Conservation (phyloP, 352 stramenopile genomes). For the Thalassiosira hispida region DNA sequence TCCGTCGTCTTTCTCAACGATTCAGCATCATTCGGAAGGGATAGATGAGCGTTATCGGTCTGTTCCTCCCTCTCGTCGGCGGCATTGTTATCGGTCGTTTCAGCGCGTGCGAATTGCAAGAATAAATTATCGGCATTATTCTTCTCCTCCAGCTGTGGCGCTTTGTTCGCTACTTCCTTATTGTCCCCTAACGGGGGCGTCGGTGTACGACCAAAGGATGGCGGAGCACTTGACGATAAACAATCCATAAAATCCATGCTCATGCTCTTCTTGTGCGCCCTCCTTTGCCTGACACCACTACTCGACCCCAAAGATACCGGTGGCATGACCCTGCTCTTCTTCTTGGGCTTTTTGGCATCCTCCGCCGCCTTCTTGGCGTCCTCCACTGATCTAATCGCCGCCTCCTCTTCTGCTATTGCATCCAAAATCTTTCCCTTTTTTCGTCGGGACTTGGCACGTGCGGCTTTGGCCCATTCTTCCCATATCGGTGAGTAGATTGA, state of each 20-base stretch:
- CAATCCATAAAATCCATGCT: constrained; percentile 28
- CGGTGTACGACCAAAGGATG: too few species aligned
- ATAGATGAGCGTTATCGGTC: too few species aligned
- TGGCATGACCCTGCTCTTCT: background rate
- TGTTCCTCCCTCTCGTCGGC: too few species aligned
- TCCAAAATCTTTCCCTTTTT: constrained; percentile 37
- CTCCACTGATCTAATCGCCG: background rate
- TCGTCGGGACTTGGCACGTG: constrained; percentile 38
- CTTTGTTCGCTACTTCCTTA: background rate
- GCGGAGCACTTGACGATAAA: background rate
- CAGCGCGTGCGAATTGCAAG: constrained; percentile 39
- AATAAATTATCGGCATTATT: constrained; percentile 32
- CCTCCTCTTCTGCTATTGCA: constrained; percentile 3
- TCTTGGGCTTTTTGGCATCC: background rate
- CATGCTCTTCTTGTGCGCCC: constrained; percentile 31
- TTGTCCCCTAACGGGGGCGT: too few species aligned
- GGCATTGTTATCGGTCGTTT: background rate
- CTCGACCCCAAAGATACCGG: too few species aligned
- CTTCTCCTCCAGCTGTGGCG: background rate
- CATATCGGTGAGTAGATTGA: constrained; percentile 70
- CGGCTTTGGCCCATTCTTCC: constrained; percentile 47
- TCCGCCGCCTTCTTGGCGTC: background rate
- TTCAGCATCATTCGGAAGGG: too few species aligned
- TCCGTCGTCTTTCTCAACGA: too few species aligned
- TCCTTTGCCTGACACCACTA: constrained; percentile 2